Conservation (phyloP, 176 grass and related monocot species). For the Oryza glaberrima region DNA sequence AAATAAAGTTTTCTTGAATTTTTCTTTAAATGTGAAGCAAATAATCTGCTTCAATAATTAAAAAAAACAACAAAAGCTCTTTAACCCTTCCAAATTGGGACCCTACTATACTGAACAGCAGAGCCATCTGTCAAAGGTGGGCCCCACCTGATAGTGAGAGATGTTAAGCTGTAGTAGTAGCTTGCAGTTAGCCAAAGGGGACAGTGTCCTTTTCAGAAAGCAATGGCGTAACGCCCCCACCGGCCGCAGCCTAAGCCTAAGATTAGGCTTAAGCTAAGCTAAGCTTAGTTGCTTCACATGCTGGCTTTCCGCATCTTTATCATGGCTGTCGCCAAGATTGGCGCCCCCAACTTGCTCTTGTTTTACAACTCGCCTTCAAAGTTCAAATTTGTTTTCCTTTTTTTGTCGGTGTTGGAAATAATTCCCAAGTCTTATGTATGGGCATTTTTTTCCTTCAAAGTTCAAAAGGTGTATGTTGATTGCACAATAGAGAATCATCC, state of each 20-base stretch:
- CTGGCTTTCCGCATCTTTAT: slow-evolving; percentile 14
- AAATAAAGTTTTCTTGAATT: too few species aligned
- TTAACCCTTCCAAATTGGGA: neutral
- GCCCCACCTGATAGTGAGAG: neutral
- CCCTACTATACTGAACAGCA: neutral
- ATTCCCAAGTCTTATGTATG: neutral
- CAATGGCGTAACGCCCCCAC: slow-evolving; percentile 18
- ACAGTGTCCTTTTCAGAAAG: slow-evolving; percentile 6
- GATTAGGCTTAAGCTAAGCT: slow-evolving; percentile 9
- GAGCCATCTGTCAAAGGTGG: neutral
- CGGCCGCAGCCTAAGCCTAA: neutral
- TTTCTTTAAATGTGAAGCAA: too few species aligned
- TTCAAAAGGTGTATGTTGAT: neutral
- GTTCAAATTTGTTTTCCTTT: neutral
- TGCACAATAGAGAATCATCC: neutral
- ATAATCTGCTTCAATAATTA: too few species aligned
- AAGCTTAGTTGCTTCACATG: slow-evolving; percentile 20
- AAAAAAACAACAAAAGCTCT: too few species aligned
- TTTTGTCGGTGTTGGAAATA: neutral
- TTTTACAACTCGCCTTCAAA: neutral
- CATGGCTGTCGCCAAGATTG: neutral
- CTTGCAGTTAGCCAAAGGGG: slow-evolving; percentile 5
- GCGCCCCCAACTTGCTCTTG: neutral
- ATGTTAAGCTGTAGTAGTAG: too few species aligned
- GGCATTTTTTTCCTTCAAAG: neutral